Base-by-base conservation (phyloP, 2,329 filamentous ascomycete genomes). In the Torrubiellomyces zombiae region DNA sequence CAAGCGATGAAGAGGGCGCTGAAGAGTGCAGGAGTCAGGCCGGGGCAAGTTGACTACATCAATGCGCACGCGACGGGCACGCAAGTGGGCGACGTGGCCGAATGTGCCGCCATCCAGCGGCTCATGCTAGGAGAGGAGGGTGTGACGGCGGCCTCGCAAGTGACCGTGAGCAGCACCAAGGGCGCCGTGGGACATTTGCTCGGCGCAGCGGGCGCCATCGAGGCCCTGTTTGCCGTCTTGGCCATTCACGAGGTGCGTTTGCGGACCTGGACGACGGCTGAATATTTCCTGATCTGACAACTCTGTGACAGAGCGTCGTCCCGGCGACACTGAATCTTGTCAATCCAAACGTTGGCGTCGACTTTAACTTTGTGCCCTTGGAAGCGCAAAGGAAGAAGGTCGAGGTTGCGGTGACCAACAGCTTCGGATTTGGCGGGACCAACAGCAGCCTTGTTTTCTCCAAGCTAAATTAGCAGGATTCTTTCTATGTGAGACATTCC, bases 1-100 rank as follows among this genome's bases (percentile, higher is more conserved):
- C 57, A 79, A 23, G 78, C 86, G 4, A 98, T 98, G 89, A 76
- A 67, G 45, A 70, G 70, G 35, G 85, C 86, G 1, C 52, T 98
- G 30, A 71, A 63, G 38, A 68, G 79, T 42, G 82, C 83, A 0
- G 52, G 61, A 1, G 43, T 92, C 18, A 60, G 59, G 25, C 85
- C 89, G 0, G 51, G 52, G 1, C 55, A 72, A 20, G 72, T 98
- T 4, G 80, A 85, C 47, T 98, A 98, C 47, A 67, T 98, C 44
- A 98, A 95, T 42, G 89, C 89, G 2, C 89, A 98, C 45, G 89
- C 86, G 1, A 98, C 89, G 2, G 80, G 79, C 13, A 98, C 86
- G 0, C 50, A 62, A 6, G 63, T 95, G 3, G 89, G 89, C 1
- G 89, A 98, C 52, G 65, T 68, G 13, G 86, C 89, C 2, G 89